Evolutionary conservation across 2,329 filamentous ascomycete genomes (phyloP).

Genomic region (Colletotrichum caudatum): DNA sequence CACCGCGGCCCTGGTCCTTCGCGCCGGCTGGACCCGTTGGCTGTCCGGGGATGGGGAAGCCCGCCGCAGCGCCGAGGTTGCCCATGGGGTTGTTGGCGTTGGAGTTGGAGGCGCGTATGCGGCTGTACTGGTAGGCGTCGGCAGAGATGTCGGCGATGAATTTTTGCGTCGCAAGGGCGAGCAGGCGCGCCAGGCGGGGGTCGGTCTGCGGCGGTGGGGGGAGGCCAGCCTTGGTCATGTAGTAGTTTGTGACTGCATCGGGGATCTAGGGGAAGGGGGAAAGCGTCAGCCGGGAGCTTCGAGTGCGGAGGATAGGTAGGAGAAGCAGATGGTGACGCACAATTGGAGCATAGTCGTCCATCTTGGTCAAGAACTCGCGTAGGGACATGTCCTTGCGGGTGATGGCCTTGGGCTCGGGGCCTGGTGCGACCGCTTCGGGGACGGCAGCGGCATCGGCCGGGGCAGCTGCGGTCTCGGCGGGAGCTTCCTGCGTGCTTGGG

Average conservation of each 20-base stretch:
- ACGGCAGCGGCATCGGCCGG: constrained; percentile 39
- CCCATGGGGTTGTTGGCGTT: constrained; percentile 93
- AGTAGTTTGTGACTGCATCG: constrained; percentile 97
- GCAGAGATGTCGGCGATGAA: constrained; percentile 98
- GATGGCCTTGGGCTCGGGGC: constrained; percentile 73
- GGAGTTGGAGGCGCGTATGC: constrained; percentile 90
- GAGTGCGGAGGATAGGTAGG: not conserved
- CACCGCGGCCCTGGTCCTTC: constrained; percentile 69
- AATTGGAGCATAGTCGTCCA: constrained; percentile 98
- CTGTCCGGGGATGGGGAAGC: constrained; percentile 75
- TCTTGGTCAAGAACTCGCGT: constrained; percentile 92
- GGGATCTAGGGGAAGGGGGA: constrained; percentile 76
- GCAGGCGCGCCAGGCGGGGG: constrained; percentile 88
- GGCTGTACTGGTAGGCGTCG: constrained; percentile 97
- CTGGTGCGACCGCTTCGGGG: constrained; percentile 59
- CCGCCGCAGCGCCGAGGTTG: constrained; percentile 80
- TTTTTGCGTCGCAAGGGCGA: constrained; percentile 98
- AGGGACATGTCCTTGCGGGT: constrained; percentile 92
- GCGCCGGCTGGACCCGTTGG: constrained; percentile 66
- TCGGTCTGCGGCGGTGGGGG: constrained; percentile 93
- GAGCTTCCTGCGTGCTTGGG: constrained; percentile 31
- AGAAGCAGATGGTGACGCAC: constrained; percentile 65
- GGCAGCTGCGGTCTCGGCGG: constrained; percentile 14
- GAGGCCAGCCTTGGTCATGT: constrained; percentile 94
- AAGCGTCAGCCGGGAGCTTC: constrained; percentile 8